phyloP scores from a whole-genome alignment of 169 alveolate species.

The Plasmodium cynomolgi region DNA sequence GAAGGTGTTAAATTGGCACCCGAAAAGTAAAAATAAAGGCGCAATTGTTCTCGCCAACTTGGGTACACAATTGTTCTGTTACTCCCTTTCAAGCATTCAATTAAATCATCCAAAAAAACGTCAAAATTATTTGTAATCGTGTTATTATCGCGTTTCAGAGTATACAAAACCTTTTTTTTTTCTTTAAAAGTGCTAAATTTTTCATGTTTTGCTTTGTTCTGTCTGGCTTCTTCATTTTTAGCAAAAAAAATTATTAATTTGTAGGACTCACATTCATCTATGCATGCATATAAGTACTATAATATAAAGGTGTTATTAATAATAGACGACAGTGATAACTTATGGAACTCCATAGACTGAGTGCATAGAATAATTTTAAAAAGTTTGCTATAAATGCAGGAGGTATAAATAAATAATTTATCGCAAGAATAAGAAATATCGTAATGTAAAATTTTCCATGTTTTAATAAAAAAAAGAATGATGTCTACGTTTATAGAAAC shows the following conservation, averaged over 20 bases:
- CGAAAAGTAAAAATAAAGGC: neutral
- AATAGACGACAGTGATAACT: neutral
- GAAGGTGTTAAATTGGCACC: neutral
- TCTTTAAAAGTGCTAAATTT: neutral
- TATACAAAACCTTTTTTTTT: neutral
- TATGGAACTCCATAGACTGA: neutral
- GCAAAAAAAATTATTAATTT: neutral
- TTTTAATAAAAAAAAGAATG: neutral
- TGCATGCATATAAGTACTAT: neutral
- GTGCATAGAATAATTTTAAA: neutral
- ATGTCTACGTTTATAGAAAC: neutral
- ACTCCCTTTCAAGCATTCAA: neutral
- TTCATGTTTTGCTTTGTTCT: neutral
- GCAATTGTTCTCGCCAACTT: neutral
- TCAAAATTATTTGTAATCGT: neutral
- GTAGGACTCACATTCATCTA: neutral
- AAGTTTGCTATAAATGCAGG: neutral
- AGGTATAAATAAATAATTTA: neutral
- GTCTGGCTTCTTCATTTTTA: neutral
- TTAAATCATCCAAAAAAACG: neutral
- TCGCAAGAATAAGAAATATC: neutral
- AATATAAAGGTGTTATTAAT: neutral
- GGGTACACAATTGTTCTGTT: neutral
- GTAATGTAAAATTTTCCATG: neutral
- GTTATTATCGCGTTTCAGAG: neutral